Percentiles rank a stretch among this genome's conserved stretches.
Evolutionary conservation across 306 rosid species (phyloP).

Genomic region (Ochetophila trinervis): DNA sequence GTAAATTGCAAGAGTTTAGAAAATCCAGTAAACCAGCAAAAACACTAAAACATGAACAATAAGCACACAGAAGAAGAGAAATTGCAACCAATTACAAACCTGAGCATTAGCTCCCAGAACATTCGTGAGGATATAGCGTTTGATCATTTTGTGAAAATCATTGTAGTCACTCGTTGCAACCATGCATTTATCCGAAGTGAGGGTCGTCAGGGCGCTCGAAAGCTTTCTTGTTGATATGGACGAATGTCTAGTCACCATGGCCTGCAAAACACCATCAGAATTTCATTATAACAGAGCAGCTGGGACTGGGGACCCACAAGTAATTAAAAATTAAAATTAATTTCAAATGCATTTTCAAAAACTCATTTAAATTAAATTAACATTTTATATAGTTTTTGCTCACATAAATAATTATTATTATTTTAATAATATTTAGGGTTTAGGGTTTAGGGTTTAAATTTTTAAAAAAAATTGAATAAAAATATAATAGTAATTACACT

Average conservation of each 20-base stretch:
- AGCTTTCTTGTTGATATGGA: conserved; percentile 83
- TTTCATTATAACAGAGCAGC: no score
- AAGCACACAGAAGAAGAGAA: not conserved
- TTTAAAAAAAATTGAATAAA: no score
- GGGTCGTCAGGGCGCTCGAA: conserved; percentile 55
- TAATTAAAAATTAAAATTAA: no score
- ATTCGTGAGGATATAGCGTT: conserved; percentile 59
- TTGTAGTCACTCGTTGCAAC: conserved; percentile 92
- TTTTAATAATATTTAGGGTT: no score
- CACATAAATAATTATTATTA: no score
- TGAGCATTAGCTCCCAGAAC: conserved; percentile 77
- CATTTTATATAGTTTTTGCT: no score
- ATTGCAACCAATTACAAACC: conserved; percentile 30
- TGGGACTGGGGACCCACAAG: no score
- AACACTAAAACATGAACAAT: not conserved
- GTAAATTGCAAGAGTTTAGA: conserved; percentile 17
- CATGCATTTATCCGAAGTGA: conserved; percentile 74
- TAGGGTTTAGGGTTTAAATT: no score
- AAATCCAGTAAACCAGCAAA: not conserved
- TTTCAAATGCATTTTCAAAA: no score
- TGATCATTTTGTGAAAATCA: conserved; percentile 72
- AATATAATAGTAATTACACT: no score
- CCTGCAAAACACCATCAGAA: conserved; percentile 37
- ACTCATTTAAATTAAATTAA: no score
- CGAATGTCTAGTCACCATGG: conserved; percentile 77